These are phyloP conservation scores for Dendryphion nanum DNA, from an alignment of 2,329 filamentous ascomycete genomes.

Conservation along the genomic window DNA sequence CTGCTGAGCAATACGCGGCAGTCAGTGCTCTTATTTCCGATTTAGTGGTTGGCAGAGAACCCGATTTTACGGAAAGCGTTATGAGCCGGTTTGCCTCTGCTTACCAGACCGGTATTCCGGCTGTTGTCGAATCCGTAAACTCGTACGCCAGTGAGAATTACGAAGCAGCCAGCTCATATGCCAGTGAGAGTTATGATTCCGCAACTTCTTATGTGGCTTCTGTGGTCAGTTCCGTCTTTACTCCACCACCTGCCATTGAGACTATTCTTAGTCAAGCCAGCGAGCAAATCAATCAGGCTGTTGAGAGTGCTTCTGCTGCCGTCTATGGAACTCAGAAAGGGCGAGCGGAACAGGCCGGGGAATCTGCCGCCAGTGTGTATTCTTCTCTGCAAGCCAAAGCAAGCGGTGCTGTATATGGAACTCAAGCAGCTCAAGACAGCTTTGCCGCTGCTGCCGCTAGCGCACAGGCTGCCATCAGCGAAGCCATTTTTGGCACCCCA, in stretches of 20 bases:
- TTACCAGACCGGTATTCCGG: constrained; percentile 66
- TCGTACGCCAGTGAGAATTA: constrained; percentile 50
- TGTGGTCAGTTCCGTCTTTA: constrained; percentile 51
- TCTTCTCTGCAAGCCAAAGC: constrained; percentile 49
- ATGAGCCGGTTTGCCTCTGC: constrained; percentile 68
- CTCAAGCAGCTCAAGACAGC: constrained; percentile 52
- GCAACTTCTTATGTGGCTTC: constrained; percentile 47
- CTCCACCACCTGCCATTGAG: constrained; percentile 58
- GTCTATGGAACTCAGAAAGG: constrained; percentile 59
- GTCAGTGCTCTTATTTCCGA: constrained; percentile 74
- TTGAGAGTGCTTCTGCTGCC: constrained; percentile 58
- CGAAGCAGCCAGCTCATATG: constrained; percentile 50
- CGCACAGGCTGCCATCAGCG: constrained; percentile 56
- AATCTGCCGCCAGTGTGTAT: constrained; percentile 54
- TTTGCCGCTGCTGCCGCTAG: constrained; percentile 55
- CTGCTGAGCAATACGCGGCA: constrained; percentile 64
- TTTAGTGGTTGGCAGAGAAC: constrained; percentile 73
- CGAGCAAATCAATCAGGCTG: constrained; percentile 57
- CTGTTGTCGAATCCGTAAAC: constrained; percentile 53
- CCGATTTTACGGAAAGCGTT: constrained; percentile 78
- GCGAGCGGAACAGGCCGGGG: constrained; percentile 53
- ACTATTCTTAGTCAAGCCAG: constrained; percentile 57
- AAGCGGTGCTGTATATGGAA: constrained; percentile 57
- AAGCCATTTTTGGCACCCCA: constrained; percentile 57
- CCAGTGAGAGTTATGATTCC: constrained; percentile 49